These are phyloP conservation scores for Avena eriantha DNA, from an alignment of 176 grass and related monocot genomes.

Conservation along the genomic window DNA sequence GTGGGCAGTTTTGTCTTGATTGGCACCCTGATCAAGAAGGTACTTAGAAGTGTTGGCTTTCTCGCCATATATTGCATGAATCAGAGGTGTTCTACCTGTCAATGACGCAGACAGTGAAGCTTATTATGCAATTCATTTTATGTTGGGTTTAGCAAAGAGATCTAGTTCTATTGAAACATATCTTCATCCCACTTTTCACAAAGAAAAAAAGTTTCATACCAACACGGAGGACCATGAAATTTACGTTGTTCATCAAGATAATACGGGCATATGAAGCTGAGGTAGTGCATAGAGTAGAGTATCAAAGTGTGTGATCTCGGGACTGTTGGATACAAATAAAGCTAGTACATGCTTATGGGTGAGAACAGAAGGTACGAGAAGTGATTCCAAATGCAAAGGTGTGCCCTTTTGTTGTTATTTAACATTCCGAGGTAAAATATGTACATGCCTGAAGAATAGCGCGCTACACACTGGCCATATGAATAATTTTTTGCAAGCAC, in stretches of 20 bases:
- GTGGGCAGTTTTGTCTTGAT: slow-evolving; percentile 17
- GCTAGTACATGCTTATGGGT: background rate
- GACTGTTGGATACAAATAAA: background rate
- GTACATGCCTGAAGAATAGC: background rate
- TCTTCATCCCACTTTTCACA: background rate
- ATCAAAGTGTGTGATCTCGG: background rate
- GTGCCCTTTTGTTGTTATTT: background rate
- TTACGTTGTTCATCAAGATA: too few species aligned
- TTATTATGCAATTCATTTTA: background rate
- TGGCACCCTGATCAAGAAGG: slow-evolving; percentile 59
- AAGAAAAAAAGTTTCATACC: background rate
- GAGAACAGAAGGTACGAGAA: background rate
- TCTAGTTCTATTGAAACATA: background rate
- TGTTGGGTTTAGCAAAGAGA: background rate
- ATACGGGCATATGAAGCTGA: background rate
- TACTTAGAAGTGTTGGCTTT: slow-evolving; percentile 35
- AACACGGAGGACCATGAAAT: background rate
- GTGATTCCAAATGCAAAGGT: background rate
- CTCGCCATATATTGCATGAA: slow-evolving; percentile 37
- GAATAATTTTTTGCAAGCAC: background rate
- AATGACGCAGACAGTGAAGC: background rate
- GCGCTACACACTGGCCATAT: background rate
- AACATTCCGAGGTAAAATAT: background rate
- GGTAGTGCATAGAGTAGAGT: background rate
- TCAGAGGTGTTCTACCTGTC: slow-evolving; percentile 50